A percentile compares a stretch with the other conserved stretches of the same genome.
Evolutionary conservation across 768 basidiomycete species (phyloP).

Genomic region (Antrodiella citrinella): DNA sequence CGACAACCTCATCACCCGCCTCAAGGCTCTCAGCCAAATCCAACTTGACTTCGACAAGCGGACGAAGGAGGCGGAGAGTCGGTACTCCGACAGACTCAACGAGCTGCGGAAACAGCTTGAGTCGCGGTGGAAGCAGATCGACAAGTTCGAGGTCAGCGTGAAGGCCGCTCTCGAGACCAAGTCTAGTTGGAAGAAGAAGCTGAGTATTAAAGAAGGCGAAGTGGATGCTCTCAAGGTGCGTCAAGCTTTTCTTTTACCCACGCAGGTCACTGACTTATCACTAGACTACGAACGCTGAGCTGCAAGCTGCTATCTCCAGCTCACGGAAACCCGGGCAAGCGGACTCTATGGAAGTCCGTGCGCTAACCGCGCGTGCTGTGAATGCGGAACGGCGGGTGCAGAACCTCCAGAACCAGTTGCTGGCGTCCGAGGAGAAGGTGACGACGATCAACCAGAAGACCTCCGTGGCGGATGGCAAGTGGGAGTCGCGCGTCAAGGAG

Average conservation of each 20-base stretch:
- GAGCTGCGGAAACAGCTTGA: conserved; percentile 87
- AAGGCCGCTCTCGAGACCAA: conserved; percentile 78
- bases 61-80: conserved; percentile 67
- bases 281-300: conserved; percentile 67
- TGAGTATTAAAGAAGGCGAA: conserved; percentile 74
- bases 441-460: conserved; percentile 67
- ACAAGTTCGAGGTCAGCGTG: conserved; percentile 82
- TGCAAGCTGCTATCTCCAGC: conserved; percentile 38
- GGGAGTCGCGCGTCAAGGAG: conserved; percentile 90
- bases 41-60: conserved; percentile 83
- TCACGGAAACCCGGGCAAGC: conserved; percentile 45
- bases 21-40: conserved; percentile 80
- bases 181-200: conserved; percentile 72
- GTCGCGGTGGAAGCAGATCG: conserved; percentile 82
- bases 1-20: conserved; percentile 82
- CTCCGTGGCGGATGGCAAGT: conserved; percentile 69
- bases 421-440: conserved; percentile 79
- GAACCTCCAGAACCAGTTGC: conserved; percentile 75
- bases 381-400: conserved; percentile 79
- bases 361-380: conserved; percentile 60
- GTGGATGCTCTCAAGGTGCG: conserved; percentile 76
- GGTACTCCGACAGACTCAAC: conserved; percentile 63
- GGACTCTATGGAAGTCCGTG: conserved; percentile 61
- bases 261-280: not conserved
- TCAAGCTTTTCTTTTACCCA: not conserved